phyloP scores from a whole-genome alignment of 495 filamentous ascomycete species.

The Glarea lozoyensis region DNA sequence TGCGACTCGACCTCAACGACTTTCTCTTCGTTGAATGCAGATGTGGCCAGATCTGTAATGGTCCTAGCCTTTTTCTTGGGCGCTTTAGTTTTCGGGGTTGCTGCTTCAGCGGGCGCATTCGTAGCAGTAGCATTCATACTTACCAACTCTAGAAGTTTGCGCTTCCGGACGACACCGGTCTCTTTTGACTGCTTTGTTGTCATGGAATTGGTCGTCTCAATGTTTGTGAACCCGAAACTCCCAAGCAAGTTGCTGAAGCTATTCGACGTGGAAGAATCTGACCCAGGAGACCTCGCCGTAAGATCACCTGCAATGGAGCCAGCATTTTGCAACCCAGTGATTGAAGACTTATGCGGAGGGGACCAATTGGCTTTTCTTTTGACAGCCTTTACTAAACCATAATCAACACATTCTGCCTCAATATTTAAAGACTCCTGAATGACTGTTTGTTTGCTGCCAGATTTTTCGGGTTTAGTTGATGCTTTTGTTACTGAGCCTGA shows the following conservation, averaged over 20 bases:
- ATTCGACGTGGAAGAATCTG: too few species aligned
- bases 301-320: too few species aligned
- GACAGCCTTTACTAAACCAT: conserved; percentile 36
- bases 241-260: conserved; percentile 21
- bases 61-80: conserved; percentile 71
- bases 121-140: conserved; percentile 11
- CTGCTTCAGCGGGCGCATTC: conserved; percentile 4
- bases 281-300: too few species aligned
- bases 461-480: too few species aligned
- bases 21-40: conserved; percentile 47
- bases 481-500: conserved; percentile 27
- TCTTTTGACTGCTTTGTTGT: conserved; percentile 25
- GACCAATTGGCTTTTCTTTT: conserved; percentile 50
- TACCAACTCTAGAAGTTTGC: conserved; percentile 41
- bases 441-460: too few species aligned
- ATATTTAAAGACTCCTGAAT: too few species aligned
- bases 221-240: conserved; percentile 19
- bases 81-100: conserved; percentile 36
- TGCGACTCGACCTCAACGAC: conserved; percentile 6
- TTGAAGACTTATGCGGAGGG: conserved; percentile 31
- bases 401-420: conserved; percentile 17
- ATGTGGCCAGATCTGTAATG: conserved; percentile 76
- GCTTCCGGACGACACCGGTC: conserved; percentile 31
- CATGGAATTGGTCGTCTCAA: conserved; percentile 3
- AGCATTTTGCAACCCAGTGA: too few species aligned